Conservation (phyloP, 306 rosid species). For the Benincasa hispida region DNA sequence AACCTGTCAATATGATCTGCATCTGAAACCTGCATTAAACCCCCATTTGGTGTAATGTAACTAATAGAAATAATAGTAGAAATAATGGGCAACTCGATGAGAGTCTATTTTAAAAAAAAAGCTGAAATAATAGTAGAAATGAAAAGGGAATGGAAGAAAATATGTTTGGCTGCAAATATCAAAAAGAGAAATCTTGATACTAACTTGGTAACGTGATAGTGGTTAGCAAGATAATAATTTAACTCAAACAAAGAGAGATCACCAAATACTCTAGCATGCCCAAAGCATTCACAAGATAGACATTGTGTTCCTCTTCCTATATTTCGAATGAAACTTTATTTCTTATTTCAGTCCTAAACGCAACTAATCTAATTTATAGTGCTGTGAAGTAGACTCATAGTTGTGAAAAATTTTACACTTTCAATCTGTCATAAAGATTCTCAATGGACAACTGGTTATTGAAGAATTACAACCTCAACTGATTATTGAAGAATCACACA, state of each 20-base stretch:
- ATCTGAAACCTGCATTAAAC: conserved; percentile 62
- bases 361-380: not conserved
- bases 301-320: not conserved
- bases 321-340: not conserved
- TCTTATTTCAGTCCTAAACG: not conserved
- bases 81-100: not conserved
- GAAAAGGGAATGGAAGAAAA: not conserved
- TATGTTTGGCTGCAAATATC: not conserved
- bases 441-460: not conserved
- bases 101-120: too few relatives aligned
- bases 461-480: not conserved
- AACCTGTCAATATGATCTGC: conserved; percentile 85
- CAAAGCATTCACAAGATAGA: not conserved
- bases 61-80: not conserved
- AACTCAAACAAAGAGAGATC: not conserved
- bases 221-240: not conserved
- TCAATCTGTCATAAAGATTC: not conserved
- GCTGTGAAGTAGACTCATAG: not conserved
- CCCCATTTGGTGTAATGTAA: not conserved
- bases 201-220: not conserved
- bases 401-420: not conserved
- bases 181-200: not conserved
- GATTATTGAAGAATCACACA: not conserved
- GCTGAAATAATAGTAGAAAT: not conserved
- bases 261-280: not conserved